Conservation (phyloP, 1,139 yeast species). For the Kurtzmaniella quercitrusa region DNA sequence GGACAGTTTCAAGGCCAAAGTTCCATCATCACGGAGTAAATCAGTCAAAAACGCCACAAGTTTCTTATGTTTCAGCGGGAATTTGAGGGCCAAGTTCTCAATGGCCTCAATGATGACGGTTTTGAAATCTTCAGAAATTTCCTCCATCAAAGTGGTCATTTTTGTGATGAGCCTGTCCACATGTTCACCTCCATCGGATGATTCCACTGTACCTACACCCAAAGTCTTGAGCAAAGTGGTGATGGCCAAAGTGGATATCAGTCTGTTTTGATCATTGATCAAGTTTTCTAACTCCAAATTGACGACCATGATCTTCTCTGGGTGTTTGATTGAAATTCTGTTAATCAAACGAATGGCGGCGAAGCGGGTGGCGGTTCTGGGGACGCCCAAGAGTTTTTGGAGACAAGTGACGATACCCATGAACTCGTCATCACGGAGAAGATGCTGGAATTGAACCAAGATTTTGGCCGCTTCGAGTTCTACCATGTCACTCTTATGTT, state of each 20-base stretch:
- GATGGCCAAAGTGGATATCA: constrained; percentile 97
- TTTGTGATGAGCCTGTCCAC: constrained; percentile 87
- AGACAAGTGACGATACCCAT: constrained; percentile 64
- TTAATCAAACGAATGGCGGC: constrained; percentile 90
- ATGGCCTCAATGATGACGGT: constrained; percentile 93
- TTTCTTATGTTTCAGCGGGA: constrained; percentile 84
- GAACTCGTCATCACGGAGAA: constrained; percentile 59
- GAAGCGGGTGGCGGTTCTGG: constrained; percentile 85
- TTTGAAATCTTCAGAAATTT: constrained; percentile 93
- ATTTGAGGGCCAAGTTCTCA: constrained; percentile 84
- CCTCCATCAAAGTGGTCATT: constrained; percentile 86
- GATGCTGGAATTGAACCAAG: constrained; percentile 57
- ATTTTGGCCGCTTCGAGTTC: constrained; percentile 91
- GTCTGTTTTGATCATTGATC: constrained; percentile 83
- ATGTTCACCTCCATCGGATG: constrained; percentile 47
- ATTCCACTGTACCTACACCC: constrained; percentile 53
- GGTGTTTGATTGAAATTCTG: constrained; percentile 75
- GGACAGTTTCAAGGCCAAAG: constrained; percentile 75
- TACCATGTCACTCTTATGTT: constrained; percentile 85
- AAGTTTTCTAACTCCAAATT: constrained; percentile 81
- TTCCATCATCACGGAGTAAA: constrained; percentile 87
- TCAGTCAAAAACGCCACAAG: constrained; percentile 82
- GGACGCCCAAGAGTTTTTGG: constrained; percentile 77
- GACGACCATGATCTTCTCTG: constrained; percentile 67
- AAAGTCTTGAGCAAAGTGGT: constrained; percentile 95